phyloP scores from a whole-genome alignment of 2,329 filamentous ascomycete species.

The Geoglossum cookeanum region DNA sequence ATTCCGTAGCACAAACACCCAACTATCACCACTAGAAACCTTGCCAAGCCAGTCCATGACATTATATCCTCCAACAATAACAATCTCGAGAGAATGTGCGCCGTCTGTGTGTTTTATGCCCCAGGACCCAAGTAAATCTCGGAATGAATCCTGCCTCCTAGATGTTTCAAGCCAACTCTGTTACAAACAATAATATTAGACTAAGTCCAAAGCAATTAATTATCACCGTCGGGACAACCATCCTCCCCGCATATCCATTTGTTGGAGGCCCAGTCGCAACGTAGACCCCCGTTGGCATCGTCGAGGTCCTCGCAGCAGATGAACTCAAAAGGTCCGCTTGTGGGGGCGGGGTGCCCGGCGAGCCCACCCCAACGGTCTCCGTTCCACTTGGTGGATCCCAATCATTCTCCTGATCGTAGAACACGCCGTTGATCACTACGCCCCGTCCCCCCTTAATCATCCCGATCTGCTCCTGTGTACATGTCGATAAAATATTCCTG shows the following conservation, averaged over 20 bases:
- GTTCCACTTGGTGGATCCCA: conserved; percentile 18
- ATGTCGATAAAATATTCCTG: conserved; percentile 31
- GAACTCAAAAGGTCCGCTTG: neutral
- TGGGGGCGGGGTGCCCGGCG: conserved; percentile 9
- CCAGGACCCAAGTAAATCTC: too few species aligned
- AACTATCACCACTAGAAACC: too few species aligned
- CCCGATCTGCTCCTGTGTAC: conserved; percentile 30
- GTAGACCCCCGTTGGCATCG: conserved; percentile 11
- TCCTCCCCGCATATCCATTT: neutral
- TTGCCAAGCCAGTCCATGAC: too few species aligned
- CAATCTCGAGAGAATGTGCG: too few species aligned
- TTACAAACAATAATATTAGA: too few species aligned
- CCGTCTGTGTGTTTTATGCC: too few species aligned
- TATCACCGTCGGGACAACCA: neutral
- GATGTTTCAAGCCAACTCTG: too few species aligned
- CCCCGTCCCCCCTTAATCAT: conserved; percentile 32
- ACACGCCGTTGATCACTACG: conserved; percentile 39
- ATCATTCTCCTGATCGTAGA: conserved; percentile 24
- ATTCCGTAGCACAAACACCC: too few species aligned
- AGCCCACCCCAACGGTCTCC: conserved; percentile 12
- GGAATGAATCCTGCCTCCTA: too few species aligned
- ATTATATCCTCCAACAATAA: too few species aligned
- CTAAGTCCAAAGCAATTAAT: neutral
- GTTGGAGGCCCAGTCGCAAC: conserved; percentile 13
- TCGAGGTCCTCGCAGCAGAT: neutral